Evolutionary conservation across 208 protist genomes (phyloP), one percentile per base, ranked within the genome.

Genomic region (Phytomonas serpens): DNA sequence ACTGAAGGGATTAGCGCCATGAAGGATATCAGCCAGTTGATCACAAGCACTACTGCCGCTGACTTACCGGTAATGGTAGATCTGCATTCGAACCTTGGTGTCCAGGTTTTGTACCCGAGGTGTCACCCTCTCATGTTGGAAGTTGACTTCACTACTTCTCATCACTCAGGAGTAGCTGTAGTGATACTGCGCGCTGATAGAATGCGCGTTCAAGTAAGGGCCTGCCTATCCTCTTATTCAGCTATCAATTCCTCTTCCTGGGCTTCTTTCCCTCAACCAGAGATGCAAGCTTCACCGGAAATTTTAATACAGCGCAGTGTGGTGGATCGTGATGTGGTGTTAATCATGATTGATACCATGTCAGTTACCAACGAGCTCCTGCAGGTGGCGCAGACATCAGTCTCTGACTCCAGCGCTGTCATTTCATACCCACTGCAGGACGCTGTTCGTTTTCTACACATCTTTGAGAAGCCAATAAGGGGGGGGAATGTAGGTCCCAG

Each of bases 251-350:
- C 67, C 34, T 69, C 67, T 34, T 33, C 14, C 16, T 37, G 16
- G 16, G 34, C 4, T 52, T 33, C 27, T 19, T 33, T 33, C 23
- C 27, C 34, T 19, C 32, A 1, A 33, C 38, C 34, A 36, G 9
- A 72, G 14, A 37, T 72, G 52, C 51, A 34, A 9, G 40, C 68
- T 3, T 51, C 69, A 34, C 69, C 73, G 16, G 75, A 87, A 75
- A 68, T 95, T n/a, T 72, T 95, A 13, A 68, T 87, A 6, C 87
- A 95, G 75, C 83, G 78, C 51, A 90, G 85, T 64, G 70, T 70
- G 30, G 67, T 69, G 19, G 77, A 92, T 61, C 64, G 78, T n/a
- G 72, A 77, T 34, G 37, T 14, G n/a, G 80, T 90, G 32, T 80
- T 86, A 67, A 75, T 93, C 19, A 77, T 95, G 11, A 64, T 95